Evolutionary conservation across 1,284 basidiomycete species (phyloP).

Genomic region (Apiotrichum laibachii): DNA sequence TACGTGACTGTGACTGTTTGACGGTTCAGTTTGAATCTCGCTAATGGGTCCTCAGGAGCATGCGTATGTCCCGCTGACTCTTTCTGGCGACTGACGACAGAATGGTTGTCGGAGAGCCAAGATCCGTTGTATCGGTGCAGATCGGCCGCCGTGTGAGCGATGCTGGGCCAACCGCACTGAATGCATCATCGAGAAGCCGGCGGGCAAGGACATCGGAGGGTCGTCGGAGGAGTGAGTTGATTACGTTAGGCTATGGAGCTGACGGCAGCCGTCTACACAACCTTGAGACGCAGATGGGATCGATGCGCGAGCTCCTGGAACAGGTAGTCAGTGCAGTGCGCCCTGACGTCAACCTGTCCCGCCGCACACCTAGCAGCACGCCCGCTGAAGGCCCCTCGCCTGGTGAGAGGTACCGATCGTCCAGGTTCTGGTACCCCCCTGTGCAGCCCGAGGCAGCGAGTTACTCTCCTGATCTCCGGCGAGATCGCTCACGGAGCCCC

Average conservation of each 20-base stretch:
- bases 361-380: no score
- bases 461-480: background rate
- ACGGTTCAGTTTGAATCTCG: no score
- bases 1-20: no score
- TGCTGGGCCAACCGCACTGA: conserved; percentile 75
- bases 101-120: conserved; percentile 30
- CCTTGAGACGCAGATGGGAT: conserved; percentile 70
- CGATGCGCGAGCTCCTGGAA: conserved; percentile 68
- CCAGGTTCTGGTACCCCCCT: background rate
- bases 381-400: no score
- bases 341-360: background rate
- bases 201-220: conserved; percentile 57
- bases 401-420: background rate
- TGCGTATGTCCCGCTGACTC: no score
- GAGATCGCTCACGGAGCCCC: background rate
- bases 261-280: conserved; percentile 69
- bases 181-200: conserved; percentile 82
- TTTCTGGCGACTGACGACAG: conserved; percentile 6
- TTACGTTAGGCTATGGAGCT: background rate
- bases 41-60: no score
- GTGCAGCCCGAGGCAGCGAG: background rate
- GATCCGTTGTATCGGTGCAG: conserved; percentile 64
- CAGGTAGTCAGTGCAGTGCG: conserved; percentile 61
- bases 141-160: conserved; percentile 79
- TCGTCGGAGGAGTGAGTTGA: conserved; percentile 65